Evolutionary conservation across 1,139 yeast genomes (phyloP).

Genomic region (Suhomyces kunorum): DNA sequence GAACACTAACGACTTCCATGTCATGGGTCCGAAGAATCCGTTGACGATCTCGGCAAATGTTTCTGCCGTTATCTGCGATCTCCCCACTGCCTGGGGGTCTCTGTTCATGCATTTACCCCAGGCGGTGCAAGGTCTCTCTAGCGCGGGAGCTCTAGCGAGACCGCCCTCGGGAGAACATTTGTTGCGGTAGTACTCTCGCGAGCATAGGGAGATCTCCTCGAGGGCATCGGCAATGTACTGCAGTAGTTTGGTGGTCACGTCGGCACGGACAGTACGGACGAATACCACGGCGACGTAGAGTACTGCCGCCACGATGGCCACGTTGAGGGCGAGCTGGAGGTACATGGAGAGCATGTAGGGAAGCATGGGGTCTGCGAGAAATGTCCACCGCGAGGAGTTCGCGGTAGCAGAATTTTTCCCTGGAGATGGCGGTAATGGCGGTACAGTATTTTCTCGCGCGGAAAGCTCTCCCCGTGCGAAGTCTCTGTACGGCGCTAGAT

Average conservation of each 20-base stretch:
- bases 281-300: constrained; percentile 57
- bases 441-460: too few species aligned
- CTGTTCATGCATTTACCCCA: constrained; percentile 88
- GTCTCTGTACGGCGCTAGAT: background rate
- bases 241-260: constrained; percentile 69
- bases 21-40: constrained; percentile 72
- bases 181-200: constrained; percentile 68
- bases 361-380: constrained; percentile 46
- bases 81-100: constrained; percentile 78
- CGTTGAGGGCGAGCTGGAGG: constrained; percentile 68
- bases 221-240: constrained; percentile 59
- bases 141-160: constrained; percentile 62
- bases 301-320: constrained; percentile 55
- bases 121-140: constrained; percentile 66
- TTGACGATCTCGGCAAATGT: constrained; percentile 80
- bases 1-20: constrained; percentile 70
- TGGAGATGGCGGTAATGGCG: too few species aligned
- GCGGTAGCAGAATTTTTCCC: too few species aligned
- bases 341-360: constrained; percentile 73
- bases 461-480: too few species aligned
- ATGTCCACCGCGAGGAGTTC: too few species aligned
- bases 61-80: constrained; percentile 76
- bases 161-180: constrained; percentile 51
- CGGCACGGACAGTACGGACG: constrained; percentile 63
- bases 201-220: constrained; percentile 70